A percentile compares a stretch with the other conserved stretches of the same genome.
phyloP scores from a whole-genome alignment of 257 asterid genomes.

The Solanum gandarillasii region DNA sequence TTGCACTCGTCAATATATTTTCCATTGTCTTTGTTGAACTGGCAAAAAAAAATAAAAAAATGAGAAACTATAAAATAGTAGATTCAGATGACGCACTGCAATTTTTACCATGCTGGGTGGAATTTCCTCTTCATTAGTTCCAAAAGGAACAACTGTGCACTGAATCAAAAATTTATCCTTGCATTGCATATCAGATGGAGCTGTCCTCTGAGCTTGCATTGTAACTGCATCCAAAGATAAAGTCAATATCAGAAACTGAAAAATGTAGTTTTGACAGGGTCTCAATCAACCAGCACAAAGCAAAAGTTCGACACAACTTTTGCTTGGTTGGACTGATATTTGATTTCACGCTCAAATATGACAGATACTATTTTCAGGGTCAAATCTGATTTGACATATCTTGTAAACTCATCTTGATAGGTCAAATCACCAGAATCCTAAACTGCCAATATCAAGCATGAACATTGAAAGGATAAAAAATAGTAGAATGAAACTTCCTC shows the following conservation, averaged over 20 bases:
- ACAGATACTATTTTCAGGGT: not conserved
- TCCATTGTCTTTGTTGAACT: constrained; percentile 53
- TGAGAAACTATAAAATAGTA: not conserved
- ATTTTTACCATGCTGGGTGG: constrained; percentile 55
- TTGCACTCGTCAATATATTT: constrained; percentile 69
- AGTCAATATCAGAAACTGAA: constrained; percentile 6
- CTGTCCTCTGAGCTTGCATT: constrained; percentile 76
- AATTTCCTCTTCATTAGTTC: constrained; percentile 62
- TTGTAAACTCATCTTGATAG: not conserved
- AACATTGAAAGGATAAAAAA: not conserved
- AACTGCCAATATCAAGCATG: not conserved
- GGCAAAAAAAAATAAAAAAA: constrained; percentile 8
- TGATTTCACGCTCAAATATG: not conserved
- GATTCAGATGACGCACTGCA: constrained; percentile 1
- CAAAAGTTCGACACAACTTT: not conserved
- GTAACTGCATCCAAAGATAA: constrained; percentile 40
- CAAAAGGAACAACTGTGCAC: constrained; percentile 64
- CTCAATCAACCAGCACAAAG: not conserved
- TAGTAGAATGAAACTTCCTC: not conserved
- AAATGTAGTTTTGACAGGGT: not conserved
- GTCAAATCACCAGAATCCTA: not conserved
- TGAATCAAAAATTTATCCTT: constrained; percentile 85
- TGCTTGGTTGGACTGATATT: not conserved
- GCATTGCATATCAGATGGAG: constrained; percentile 58
- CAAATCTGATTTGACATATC: not conserved